These are phyloP conservation scores for Globisporangium nunn DNA, from an alignment of 352 stramenopile genomes.

Conservation along the genomic window DNA sequence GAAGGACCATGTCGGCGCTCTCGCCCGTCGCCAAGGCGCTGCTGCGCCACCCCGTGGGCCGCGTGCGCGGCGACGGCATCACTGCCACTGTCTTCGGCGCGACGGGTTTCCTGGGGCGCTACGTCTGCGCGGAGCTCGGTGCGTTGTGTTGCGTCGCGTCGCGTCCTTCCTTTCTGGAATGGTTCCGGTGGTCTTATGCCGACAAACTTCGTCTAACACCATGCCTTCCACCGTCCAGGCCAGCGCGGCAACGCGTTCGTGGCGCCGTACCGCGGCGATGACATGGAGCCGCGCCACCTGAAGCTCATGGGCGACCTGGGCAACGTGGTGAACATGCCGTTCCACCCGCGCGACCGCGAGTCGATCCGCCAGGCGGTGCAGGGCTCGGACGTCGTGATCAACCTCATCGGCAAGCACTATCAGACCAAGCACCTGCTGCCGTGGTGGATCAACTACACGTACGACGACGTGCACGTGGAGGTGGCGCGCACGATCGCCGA, in stretches of 20 bases:
- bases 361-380: constrained; percentile 89
- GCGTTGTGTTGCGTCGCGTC: constrained; percentile 6
- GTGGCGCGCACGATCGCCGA: constrained; percentile 83
- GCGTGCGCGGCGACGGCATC: constrained; percentile 70
- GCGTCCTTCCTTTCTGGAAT: no score
- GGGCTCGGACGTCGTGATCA: constrained; percentile 95
- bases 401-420: constrained; percentile 97
- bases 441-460: constrained; percentile 93
- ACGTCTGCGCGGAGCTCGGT: constrained; percentile 93
- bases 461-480: constrained; percentile 94
- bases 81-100: constrained; percentile 94
- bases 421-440: constrained; percentile 93
- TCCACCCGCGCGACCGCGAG: constrained; percentile 88
- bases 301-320: constrained; percentile 93
- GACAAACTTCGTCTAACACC: no score
- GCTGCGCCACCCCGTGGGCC: constrained; percentile 70
- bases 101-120: constrained; percentile 93
- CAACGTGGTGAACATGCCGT: constrained; percentile 74
- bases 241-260: constrained; percentile 73
- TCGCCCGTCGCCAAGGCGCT: constrained; percentile 69
- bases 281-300: constrained; percentile 91
- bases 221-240: constrained; percentile 19
- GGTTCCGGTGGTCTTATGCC: background rate
- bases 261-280: constrained; percentile 90
- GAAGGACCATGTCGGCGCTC: constrained; percentile 61